Evolutionary conservation across 345 rosid species (phyloP).

Genomic region (Eucalyptus cloeziana): DNA sequence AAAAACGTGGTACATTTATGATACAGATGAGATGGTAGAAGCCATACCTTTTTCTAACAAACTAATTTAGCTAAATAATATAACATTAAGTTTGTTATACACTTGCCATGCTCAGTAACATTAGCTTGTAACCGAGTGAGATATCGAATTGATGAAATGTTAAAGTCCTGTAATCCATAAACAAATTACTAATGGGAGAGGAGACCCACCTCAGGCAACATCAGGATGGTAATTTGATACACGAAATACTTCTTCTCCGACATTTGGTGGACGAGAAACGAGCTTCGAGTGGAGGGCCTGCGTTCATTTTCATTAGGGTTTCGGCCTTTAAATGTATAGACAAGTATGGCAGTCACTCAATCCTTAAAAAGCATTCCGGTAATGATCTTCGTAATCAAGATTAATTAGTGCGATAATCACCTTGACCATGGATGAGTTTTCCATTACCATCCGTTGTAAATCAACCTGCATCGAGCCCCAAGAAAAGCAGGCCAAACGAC

Average conservation of each 20-base stretch:
- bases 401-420: neutral
- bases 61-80: neutral
- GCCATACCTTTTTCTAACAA: neutral
- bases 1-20: neutral
- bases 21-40: too few relatives aligned
- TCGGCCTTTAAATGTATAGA: neutral
- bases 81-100: neutral
- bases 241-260: neutral
- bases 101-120: neutral
- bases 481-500: neutral
- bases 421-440: too few relatives aligned
- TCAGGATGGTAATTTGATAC: neutral
- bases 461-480: neutral
- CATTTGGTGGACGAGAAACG: neutral
- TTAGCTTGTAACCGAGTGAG: neutral
- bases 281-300: neutral
- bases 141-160: neutral
- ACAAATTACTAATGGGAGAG: neutral
- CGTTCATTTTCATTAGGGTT: neutral
- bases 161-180: neutral
- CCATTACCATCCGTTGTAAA: too few relatives aligned
- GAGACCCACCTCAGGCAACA: neutral
- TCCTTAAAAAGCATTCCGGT: neutral
- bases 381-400: neutral
- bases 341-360: neutral